These are phyloP conservation scores for Claviceps spartinae DNA, from an alignment of 2,329 filamentous ascomycete species.

Conservation along the genomic window DNA sequence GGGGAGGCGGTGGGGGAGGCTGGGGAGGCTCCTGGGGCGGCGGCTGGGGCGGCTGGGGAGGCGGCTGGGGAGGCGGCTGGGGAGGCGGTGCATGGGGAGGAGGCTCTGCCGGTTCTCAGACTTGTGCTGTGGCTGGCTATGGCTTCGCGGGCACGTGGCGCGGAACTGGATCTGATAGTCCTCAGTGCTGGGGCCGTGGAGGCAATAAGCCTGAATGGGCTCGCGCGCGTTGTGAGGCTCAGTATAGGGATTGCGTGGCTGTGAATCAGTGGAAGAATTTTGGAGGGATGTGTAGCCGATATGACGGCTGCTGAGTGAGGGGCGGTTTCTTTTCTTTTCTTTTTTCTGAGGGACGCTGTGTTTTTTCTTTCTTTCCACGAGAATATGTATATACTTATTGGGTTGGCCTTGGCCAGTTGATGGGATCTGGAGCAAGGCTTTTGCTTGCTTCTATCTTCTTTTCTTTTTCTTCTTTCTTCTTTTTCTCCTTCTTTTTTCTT, in stretches of 20 bases:
- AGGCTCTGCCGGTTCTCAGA: neutral
- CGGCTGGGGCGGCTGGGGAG: neutral
- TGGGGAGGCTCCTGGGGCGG: neutral
- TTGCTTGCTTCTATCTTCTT: neutral
- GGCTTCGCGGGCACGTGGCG: conserved; percentile 6
- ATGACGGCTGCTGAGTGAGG: conserved; percentile 13
- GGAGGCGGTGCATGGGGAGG: neutral
- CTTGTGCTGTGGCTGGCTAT: conserved; percentile 4
- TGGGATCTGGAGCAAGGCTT: neutral
- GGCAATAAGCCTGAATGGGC: conserved; percentile 20
- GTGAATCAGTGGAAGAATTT: conserved; percentile 27
- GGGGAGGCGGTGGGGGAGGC: neutral
- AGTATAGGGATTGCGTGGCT: conserved; percentile 34
- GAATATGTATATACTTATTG: neutral
- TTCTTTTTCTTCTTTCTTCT: too few species aligned
- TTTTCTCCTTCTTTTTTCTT: too few species aligned
- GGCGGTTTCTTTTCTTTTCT: neutral
- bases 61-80: neutral
- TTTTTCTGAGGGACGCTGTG: neutral
- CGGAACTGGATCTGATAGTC: conserved; percentile 5
- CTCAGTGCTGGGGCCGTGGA: conserved; percentile 13
- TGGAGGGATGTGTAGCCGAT: conserved; percentile 26
- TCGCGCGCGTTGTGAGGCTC: conserved; percentile 31
- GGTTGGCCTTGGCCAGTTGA: neutral
- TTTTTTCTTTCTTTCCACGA: neutral